Percentiles rank a stretch among this genome's conserved stretches.
phyloP scores from a whole-genome alignment of 169 alveolate genomes.

The Babesia ovata region DNA sequence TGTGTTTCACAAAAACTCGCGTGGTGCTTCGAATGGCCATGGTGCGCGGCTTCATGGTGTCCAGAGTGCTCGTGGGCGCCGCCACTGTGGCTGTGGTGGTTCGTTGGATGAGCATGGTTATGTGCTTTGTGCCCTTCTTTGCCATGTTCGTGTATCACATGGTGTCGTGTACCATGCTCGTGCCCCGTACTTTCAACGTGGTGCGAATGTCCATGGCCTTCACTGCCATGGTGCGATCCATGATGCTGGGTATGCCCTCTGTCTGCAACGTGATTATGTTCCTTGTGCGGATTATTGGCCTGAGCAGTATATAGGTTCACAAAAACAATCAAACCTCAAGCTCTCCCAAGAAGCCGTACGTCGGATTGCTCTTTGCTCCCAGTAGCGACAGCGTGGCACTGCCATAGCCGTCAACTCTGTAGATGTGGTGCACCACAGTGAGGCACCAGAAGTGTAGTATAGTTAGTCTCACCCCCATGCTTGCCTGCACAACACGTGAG shows the following conservation, averaged over 20 bases:
- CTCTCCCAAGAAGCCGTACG: slow-evolving; percentile 14
- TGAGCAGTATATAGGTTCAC: not conserved
- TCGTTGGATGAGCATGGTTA: not conserved
- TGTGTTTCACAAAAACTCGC: slow-evolving; percentile 30
- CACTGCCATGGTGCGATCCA: not conserved
- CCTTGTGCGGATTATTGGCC: not conserved
- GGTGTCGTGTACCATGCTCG: not conserved
- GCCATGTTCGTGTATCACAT: not conserved
- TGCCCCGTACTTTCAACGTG: not conserved
- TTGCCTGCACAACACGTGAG: not conserved
- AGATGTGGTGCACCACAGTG: not conserved
- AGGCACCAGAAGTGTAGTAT: not conserved
- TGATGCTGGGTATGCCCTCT: not conserved
- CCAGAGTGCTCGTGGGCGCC: not conserved
- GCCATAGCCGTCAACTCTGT: not conserved
- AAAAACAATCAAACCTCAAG: not conserved
- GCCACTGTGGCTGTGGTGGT: not conserved
- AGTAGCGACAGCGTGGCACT: slow-evolving; percentile 3
- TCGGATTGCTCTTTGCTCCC: slow-evolving; percentile 17
- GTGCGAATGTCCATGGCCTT: not conserved
- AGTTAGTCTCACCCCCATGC: not conserved
- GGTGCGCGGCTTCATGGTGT: not conserved
- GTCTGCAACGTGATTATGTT: not conserved
- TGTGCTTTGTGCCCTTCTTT: not conserved
- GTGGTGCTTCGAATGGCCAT: not conserved